phyloP scores from a whole-genome alignment of 139 green algal species.

The Micractinium conductrix region DNA sequence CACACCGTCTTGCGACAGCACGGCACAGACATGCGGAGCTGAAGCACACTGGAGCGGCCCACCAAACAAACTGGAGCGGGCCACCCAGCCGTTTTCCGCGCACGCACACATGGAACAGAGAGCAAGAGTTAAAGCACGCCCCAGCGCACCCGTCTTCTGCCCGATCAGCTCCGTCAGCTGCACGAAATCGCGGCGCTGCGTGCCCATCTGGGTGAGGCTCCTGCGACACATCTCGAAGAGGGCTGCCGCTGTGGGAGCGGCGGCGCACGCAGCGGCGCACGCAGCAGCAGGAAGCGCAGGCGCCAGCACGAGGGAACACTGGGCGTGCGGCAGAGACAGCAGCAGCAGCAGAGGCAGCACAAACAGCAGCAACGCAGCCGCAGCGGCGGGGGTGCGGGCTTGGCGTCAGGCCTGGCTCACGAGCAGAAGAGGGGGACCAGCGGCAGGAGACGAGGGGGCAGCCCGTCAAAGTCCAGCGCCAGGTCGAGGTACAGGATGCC shows the following conservation, averaged over 20 bases:
- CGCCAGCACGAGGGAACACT: not conserved
- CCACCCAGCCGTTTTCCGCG: too few species aligned
- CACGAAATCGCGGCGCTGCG: conserved; percentile 85
- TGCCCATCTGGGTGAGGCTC: conserved; percentile 88
- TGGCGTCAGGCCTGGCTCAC: conserved; percentile 32
- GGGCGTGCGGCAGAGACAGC: not conserved
- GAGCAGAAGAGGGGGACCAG: conserved; percentile 97
- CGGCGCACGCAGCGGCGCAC: not conserved
- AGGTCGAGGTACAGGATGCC: conserved; percentile 93
- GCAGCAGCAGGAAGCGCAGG: not conserved
- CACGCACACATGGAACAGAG: too few species aligned
- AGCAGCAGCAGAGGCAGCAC: not conserved
- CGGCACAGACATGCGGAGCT: too few species aligned
- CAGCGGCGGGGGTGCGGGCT: too few species aligned
- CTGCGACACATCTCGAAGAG: too few species aligned
- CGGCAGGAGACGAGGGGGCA: conserved; percentile 87
- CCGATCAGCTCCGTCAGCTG: conserved; percentile 96
- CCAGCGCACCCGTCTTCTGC: conserved; percentile 89
- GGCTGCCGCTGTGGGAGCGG: conserved; percentile 70
- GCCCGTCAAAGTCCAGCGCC: conserved; percentile 57
- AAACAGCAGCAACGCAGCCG: not conserved
- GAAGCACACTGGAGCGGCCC: too few species aligned
- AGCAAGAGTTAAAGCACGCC: too few species aligned
- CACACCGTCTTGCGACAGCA: too few species aligned
- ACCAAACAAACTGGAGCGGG: too few species aligned